Evolutionary conservation across 208 protist genomes (phyloP).

Genomic region (Ichthyophonus hoferi): DNA sequence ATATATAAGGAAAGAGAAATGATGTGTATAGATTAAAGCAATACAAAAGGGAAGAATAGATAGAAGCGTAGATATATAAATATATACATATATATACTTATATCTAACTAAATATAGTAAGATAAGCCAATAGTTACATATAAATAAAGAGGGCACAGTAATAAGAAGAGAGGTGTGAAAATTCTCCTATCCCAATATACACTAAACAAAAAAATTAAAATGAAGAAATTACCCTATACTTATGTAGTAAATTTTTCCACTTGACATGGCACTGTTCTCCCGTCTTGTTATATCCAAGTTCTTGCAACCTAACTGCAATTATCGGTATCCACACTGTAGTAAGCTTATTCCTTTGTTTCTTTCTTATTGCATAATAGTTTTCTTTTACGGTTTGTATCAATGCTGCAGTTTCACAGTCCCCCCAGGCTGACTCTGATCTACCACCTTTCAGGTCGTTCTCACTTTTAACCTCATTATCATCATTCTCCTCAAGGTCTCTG

Average conservation of each 20-base stretch:
- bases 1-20: neutral
- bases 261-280: neutral
- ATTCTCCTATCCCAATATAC: neutral
- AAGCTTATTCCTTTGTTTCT: neutral
- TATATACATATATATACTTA: no score
- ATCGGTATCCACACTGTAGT: neutral
- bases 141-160: neutral
- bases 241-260: neutral
- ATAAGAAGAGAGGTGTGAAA: neutral
- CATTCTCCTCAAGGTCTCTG: neutral
- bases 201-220: neutral
- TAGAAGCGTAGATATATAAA: neutral
- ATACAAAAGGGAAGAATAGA: neutral
- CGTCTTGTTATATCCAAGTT: neutral
- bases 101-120: no score
- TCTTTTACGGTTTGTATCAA: neutral
- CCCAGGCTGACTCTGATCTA: neutral
- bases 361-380: neutral
- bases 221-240: neutral
- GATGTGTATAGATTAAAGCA: neutral
- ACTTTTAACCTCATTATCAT: neutral
- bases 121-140: no score
- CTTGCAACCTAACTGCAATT: neutral
- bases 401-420: neutral
- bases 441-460: neutral